Percentiles rank a stretch among this genome's conserved stretches.
These are phyloP conservation scores for Xylaria sp. DNA, from an alignment of 2,329 filamentous ascomycete genomes.

Conservation along the genomic window DNA sequence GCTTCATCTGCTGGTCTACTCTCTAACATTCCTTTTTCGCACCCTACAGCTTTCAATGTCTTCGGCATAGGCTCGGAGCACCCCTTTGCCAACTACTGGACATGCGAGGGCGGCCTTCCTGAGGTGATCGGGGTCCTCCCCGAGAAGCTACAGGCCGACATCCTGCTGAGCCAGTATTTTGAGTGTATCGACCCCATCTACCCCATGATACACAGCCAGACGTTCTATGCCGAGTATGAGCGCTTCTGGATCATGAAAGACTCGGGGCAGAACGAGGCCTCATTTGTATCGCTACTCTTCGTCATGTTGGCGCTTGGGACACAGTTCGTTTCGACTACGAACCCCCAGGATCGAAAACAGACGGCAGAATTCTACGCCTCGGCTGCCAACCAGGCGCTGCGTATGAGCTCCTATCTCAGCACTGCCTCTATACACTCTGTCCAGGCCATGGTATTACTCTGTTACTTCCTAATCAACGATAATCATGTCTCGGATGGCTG, in stretches of 20 bases:
- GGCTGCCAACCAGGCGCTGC: conserved; percentile 79
- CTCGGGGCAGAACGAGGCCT: conserved; percentile 73
- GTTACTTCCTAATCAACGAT: conserved; percentile 87
- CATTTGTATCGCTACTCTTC: conserved; percentile 78
- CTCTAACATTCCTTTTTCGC: conserved; percentile 78
- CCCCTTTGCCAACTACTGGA: conserved; percentile 88
- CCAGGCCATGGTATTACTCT: conserved; percentile 84
- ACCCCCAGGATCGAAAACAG: conserved; percentile 72
- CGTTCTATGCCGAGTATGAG: conserved; percentile 82
- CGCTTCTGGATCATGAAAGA: conserved; percentile 75
- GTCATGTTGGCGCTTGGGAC: conserved; percentile 82
- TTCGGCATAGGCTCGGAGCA: conserved; percentile 85
- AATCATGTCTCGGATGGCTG: conserved; percentile 86
- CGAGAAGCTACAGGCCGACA: conserved; percentile 79
- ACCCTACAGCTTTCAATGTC: conserved; percentile 77
- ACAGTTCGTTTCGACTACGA: conserved; percentile 74
- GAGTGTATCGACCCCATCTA: conserved; percentile 83
- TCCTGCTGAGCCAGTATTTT: conserved; percentile 72
- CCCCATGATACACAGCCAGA: conserved; percentile 80
- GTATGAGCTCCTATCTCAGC: conserved; percentile 81
- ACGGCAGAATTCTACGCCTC: conserved; percentile 86
- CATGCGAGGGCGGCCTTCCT: conserved; percentile 76
- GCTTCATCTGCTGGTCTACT: conserved; percentile 70
- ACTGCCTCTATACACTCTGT: conserved; percentile 77
- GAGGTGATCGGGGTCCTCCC: conserved; percentile 82